Evolutionary conservation across 2,329 filamentous ascomycete genomes (phyloP).

Genomic region (Fusarium siculi): DNA sequence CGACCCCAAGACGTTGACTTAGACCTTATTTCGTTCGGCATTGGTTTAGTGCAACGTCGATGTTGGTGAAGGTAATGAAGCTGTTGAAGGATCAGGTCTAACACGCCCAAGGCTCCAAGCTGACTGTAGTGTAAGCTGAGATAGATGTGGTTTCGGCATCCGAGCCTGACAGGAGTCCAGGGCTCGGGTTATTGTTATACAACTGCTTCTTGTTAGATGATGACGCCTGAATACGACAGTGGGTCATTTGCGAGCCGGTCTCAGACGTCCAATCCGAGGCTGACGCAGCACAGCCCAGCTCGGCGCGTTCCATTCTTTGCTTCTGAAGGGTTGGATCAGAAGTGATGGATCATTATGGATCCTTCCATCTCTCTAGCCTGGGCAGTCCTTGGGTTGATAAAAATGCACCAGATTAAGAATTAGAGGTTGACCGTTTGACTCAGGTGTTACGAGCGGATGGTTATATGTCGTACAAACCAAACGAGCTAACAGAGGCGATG

Average conservation of each 20-base stretch:
- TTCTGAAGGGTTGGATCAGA: conserved; percentile 27
- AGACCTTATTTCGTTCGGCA: not conserved
- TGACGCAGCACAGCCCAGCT: conserved; percentile 30
- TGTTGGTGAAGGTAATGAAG: not conserved
- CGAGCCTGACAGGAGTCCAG: not conserved
- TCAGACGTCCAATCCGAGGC: conserved; percentile 26
- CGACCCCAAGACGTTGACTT: conserved; percentile 3
- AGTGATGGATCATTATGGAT: conserved; percentile 23
- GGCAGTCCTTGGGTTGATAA: not conserved
- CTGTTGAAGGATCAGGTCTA: not conserved
- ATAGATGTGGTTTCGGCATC: not conserved
- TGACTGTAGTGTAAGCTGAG: not conserved
- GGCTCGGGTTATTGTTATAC: not conserved
- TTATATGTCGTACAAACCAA: not conserved
- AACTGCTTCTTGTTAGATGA: conserved; percentile 19
- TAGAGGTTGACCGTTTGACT: not conserved
- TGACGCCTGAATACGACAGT: conserved; percentile 19
- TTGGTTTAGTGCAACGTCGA: not conserved
- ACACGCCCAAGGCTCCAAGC: not conserved
- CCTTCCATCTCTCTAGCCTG: not conserved
- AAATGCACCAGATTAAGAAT: not conserved
- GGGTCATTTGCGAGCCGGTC: conserved; percentile 24
- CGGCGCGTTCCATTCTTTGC: conserved; percentile 32
- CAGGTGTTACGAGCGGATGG: not conserved
- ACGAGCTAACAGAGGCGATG: not conserved